phyloP scores from a whole-genome alignment of 2,329 filamentous ascomycete species.

The Sporothrix pallida region DNA sequence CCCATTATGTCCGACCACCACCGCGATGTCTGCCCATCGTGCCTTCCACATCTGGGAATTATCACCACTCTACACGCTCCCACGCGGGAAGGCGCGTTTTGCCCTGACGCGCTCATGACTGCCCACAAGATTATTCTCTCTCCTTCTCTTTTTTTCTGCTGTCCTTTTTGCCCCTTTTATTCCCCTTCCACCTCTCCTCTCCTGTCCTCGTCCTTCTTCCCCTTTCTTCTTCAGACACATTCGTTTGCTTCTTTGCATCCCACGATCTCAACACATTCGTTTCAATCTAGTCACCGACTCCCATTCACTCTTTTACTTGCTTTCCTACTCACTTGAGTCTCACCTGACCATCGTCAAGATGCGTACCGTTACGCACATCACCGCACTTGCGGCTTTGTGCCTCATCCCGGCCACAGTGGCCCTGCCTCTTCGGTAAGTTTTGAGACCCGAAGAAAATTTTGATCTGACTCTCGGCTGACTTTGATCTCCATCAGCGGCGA shows the following conservation, averaged over 20 bases:
- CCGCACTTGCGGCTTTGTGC: not conserved
- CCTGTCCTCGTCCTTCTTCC: not conserved
- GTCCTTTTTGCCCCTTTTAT: not conserved
- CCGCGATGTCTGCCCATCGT: not conserved
- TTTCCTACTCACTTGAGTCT: not conserved
- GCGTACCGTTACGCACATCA: constrained; percentile 3
- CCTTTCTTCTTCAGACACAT: not conserved
- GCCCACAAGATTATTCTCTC: not conserved
- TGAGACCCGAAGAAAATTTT: no score
- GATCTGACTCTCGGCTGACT: not conserved
- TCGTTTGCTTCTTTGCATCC: not conserved
- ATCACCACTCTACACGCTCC: not conserved
- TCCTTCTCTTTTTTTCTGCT: not conserved
- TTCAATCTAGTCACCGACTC: not conserved
- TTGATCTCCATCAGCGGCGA: no score
- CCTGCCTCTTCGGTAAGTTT: constrained; percentile 18
- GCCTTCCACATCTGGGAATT: constrained; percentile 18
- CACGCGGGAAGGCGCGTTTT: not conserved
- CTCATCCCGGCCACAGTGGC: not conserved
- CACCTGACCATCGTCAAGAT: constrained; percentile 9
- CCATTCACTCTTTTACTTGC: not conserved
- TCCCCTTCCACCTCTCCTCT: not conserved
- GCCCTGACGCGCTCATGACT: not conserved
- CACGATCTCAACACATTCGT: not conserved
- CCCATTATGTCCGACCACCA: not conserved